Conservation (phyloP, 345 rosid genomes). For the Salix exigua region DNA sequence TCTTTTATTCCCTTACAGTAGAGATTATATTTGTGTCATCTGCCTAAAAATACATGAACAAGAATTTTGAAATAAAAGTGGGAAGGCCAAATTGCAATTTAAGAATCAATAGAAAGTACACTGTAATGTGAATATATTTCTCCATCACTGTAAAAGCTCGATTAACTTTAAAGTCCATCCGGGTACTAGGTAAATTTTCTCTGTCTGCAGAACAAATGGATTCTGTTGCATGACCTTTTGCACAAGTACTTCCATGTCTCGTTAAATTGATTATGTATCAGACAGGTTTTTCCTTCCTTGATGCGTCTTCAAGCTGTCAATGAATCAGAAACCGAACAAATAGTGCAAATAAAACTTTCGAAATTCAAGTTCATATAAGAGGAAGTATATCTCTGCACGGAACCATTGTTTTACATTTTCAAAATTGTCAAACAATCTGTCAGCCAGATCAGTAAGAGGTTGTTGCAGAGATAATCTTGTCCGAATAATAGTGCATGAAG, state of each 20-base stretch:
- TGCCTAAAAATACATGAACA: not conserved
- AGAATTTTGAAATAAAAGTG: not conserved
- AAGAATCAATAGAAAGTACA: not conserved
- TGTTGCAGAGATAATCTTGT: slow-evolving; percentile 71
- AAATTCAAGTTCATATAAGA: not conserved
- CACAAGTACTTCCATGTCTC: slow-evolving; percentile 52
- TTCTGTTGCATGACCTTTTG: slow-evolving; percentile 63
- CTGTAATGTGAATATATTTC: not conserved
- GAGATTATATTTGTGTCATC: not conserved
- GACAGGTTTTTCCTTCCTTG: slow-evolving; percentile 48
- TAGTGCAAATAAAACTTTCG: not conserved
- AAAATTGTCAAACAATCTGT: slow-evolving; percentile 69
- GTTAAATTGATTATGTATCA: slow-evolving; percentile 48
- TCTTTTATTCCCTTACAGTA: not conserved
- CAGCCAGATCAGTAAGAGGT: slow-evolving; percentile 69
- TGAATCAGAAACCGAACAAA: not conserved
- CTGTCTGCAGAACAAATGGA: slow-evolving; percentile 37
- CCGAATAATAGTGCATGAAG: slow-evolving; percentile 70
- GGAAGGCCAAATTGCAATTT: not conserved
- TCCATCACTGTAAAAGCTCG: not conserved
- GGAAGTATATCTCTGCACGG: not conserved
- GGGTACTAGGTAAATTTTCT: not conserved
- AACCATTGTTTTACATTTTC: slow-evolving; percentile 49
- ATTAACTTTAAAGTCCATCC: not conserved
- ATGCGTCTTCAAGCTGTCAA: slow-evolving; percentile 70